These are phyloP conservation scores for Paracoccidioides brasiliensis DNA, from an alignment of 2,329 filamentous ascomycete genomes.

Conservation along the genomic window DNA sequence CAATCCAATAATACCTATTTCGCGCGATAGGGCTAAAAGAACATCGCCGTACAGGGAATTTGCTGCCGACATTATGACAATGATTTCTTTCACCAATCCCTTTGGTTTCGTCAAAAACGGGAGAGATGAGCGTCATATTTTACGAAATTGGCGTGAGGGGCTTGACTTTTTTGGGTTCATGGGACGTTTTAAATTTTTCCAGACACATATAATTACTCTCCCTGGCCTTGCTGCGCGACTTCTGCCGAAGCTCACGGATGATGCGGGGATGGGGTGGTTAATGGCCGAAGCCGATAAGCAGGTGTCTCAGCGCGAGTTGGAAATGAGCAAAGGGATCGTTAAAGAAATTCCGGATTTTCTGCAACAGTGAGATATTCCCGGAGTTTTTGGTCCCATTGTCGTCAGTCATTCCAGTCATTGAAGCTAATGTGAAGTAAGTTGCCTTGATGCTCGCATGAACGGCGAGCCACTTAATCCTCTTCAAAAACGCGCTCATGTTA, in stretches of 20 bases:
- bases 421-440: conserved; percentile 10
- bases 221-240: conserved; percentile 9
- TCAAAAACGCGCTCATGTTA: conserved; percentile 26
- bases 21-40: neutral
- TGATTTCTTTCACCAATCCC: conserved; percentile 25
- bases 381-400: neutral
- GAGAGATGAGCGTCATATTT: conserved; percentile 26
- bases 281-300: conserved; percentile 25
- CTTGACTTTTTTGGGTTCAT: conserved; percentile 27
- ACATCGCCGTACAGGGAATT: conserved; percentile 18
- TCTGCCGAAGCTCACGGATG: conserved; percentile 19
- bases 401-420: neutral
- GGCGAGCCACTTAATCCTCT: conserved; percentile 18
- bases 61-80: conserved; percentile 31
- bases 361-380: conserved; percentile 17
- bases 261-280: conserved; percentile 26
- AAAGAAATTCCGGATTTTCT: conserved; percentile 21
- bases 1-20: neutral
- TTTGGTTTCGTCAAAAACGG: conserved; percentile 30
- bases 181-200: conserved; percentile 23
- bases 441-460: conserved; percentile 21
- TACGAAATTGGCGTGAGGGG: conserved; percentile 26
- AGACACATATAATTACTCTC: conserved; percentile 21
- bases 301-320: conserved; percentile 18
- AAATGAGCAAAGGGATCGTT: neutral